These are phyloP conservation scores for Lachnellula cervina DNA, from an alignment of 2,329 filamentous ascomycete genomes.

Conservation along the genomic window DNA sequence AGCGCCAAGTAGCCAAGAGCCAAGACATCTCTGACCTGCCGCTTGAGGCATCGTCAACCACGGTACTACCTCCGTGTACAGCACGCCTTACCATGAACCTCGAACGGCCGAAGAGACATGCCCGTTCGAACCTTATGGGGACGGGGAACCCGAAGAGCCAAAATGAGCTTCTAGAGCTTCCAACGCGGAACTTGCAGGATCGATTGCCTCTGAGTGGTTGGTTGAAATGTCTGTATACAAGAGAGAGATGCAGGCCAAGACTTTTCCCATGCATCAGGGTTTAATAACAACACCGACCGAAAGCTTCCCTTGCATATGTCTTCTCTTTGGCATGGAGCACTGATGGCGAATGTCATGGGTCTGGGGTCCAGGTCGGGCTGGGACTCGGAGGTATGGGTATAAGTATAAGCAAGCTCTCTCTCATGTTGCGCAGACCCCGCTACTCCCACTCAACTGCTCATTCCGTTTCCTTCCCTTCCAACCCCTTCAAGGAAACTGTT, in stretches of 20 bases:
- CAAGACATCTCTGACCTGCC: slow-evolving; percentile 1
- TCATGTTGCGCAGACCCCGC: not conserved
- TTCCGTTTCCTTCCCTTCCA: slow-evolving; percentile 1
- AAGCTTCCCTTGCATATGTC: no score
- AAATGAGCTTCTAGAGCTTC: not conserved
- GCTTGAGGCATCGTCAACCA: not conserved
- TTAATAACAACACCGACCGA: no score
- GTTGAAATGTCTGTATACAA: no score
- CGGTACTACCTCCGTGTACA: not conserved
- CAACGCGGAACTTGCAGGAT: not conserved
- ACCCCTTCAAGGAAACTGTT: not conserved
- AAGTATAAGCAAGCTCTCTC: slow-evolving; percentile 9
- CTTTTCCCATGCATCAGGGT: no score
- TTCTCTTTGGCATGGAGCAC: not conserved
- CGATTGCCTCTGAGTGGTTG: not conserved
- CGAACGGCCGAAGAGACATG: not conserved
- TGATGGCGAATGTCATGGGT: not conserved
- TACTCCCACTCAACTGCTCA: not conserved
- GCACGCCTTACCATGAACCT: not conserved
- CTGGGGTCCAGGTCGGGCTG: not conserved
- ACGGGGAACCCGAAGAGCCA: not conserved
- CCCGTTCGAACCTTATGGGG: not conserved
- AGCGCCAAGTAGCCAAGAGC: not conserved
- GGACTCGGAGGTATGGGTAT: no score
- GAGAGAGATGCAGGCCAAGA: no score